Evolutionary conservation across 1,284 basidiomycete species (phyloP), one percentile per base, ranked within the genome.

Genomic region (Cutaneotrichosporon curvatum): DNA sequence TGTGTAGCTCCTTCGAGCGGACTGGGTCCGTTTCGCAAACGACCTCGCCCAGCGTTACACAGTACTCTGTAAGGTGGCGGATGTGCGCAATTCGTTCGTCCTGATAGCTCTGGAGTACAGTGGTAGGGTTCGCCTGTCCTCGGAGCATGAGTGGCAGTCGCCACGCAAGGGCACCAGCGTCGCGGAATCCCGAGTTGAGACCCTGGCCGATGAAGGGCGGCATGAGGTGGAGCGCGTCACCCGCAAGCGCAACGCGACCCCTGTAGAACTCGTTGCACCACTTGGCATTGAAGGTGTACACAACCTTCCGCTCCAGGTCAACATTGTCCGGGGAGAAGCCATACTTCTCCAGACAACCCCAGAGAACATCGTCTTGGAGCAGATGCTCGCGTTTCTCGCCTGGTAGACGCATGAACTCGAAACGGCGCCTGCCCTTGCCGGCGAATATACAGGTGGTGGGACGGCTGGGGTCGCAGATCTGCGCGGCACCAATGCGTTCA

Each of bases 141-240:
- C 31, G 35, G 15, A 58, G 41, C 4, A 55, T 47, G 10, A 55
- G 43, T 2, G 48, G 50, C 2, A 58, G 37, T 3, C 56, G 34
- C 56, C 56, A 58, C 0, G 48, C 56, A 2, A 58, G 40, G 4
- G 53, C 53, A 1, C 31, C 51, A 1, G 56, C 50, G 35, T 58
- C 56, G 6, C 56, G 48, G 42, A 58, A 55, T 4, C 56, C 56
- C 4, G 53, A 55, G 44, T 58, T 58, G 23, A 58, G 44, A 14
- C 56, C 56, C 37, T 58, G 56, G 11, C 56, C 56, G 36, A 58
- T 55, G 42, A 58, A 58, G 6, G 56, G 56, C 1, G 56, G 53
- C 56, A 58, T 58, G 6, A 51, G 50, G 39, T 55, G 56, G 20
- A 53, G 38, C 11, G 53, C 37, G 37, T 58, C 51, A 18, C 50